Evolutionary conservation across 1,139 yeast species (phyloP).

Genomic region (Wickerhamomyces sp.): DNA sequence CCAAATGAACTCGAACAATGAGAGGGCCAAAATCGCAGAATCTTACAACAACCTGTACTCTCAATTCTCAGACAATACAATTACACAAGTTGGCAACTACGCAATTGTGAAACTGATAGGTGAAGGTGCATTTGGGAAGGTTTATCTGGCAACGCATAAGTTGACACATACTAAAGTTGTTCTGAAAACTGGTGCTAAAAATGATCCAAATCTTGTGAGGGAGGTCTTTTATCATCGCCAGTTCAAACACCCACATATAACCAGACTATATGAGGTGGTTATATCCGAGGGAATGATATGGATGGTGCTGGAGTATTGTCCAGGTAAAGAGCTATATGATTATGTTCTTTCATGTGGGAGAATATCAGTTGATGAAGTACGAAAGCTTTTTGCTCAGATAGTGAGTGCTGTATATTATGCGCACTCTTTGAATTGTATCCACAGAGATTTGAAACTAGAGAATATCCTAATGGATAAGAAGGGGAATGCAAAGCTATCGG

Average conservation of each 20-base stretch:
- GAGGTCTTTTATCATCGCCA: slow-evolving; percentile 89
- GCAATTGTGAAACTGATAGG: slow-evolving; percentile 68
- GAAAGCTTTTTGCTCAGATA: slow-evolving; percentile 68
- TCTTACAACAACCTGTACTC: slow-evolving; percentile 60
- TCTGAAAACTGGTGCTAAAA: slow-evolving; percentile 75
- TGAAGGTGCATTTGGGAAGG: slow-evolving; percentile 90
- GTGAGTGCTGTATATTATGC: slow-evolving; percentile 80
- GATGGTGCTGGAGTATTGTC: slow-evolving; percentile 87
- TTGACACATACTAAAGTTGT: slow-evolving; percentile 75
- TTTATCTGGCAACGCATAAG: slow-evolving; percentile 75
- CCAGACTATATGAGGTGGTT: slow-evolving; percentile 79
- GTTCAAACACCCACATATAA: slow-evolving; percentile 78
- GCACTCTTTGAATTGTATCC: slow-evolving; percentile 78
- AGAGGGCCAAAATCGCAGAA: slow-evolving; percentile 39
- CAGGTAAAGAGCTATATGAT: slow-evolving; percentile 81
- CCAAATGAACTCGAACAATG: slow-evolving; percentile 15
- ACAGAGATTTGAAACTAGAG: slow-evolving; percentile 85
- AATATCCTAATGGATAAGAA: slow-evolving; percentile 73
- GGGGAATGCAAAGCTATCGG: slow-evolving; percentile 71
- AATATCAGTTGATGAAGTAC: slow-evolving; percentile 50
- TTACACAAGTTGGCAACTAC: slow-evolving; percentile 74
- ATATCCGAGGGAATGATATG: slow-evolving; percentile 77
- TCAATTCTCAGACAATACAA: slow-evolving; percentile 46
- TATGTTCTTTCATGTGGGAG: slow-evolving; percentile 55
- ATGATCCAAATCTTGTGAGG: slow-evolving; percentile 84